Percentiles rank a stretch among this genome's conserved stretches.
Conservation (phyloP, 176 grass and related monocot species). For the Olyra latifolia region DNA sequence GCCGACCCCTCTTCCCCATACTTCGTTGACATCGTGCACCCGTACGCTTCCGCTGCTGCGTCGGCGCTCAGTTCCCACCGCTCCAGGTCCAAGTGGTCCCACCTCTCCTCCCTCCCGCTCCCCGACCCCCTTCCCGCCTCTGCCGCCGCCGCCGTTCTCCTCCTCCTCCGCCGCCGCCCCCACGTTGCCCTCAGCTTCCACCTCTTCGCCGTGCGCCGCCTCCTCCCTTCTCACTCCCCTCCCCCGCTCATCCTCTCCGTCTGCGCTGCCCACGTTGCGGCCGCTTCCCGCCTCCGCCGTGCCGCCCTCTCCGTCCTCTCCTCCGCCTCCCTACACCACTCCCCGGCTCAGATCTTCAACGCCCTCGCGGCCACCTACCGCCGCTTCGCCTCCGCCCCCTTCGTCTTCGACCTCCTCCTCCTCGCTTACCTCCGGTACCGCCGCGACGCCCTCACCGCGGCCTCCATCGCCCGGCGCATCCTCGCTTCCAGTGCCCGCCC, state of each 20-base stretch:
- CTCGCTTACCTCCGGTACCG: slow-evolving; percentile 41
- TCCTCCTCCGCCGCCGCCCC: slow-evolving; percentile 38
- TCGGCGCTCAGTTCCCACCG: slow-evolving; percentile 35
- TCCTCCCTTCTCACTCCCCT: not conserved
- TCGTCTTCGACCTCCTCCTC: slow-evolving; percentile 50
- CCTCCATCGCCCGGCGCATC: slow-evolving; percentile 18
- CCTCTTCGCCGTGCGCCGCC: slow-evolving; percentile 18
- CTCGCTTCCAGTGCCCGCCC: slow-evolving; percentile 4
- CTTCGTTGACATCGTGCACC: slow-evolving; percentile 28
- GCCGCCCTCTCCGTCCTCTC: slow-evolving; percentile 24
- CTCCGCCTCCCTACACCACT: slow-evolving; percentile 24
- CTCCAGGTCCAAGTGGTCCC: slow-evolving; percentile 47
- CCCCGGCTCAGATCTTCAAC: slow-evolving; percentile 9
- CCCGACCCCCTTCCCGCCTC: slow-evolving; percentile 22
- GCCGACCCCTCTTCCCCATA: slow-evolving; percentile 17
- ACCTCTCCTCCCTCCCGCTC: slow-evolving; percentile 35
- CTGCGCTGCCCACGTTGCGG: slow-evolving; percentile 24
- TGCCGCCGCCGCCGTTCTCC: slow-evolving; percentile 30
- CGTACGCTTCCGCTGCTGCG: slow-evolving; percentile 10
- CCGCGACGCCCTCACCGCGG: slow-evolving; percentile 14
- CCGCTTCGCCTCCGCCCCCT: slow-evolving; percentile 27
- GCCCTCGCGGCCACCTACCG: slow-evolving; percentile 39
- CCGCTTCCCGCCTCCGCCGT: slow-evolving; percentile 28
- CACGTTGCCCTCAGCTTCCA: slow-evolving; percentile 40
- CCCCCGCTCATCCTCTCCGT: slow-evolving; percentile 21